Conservation (phyloP, 2,329 filamentous ascomycete species). For the Helotiales sp. region DNA sequence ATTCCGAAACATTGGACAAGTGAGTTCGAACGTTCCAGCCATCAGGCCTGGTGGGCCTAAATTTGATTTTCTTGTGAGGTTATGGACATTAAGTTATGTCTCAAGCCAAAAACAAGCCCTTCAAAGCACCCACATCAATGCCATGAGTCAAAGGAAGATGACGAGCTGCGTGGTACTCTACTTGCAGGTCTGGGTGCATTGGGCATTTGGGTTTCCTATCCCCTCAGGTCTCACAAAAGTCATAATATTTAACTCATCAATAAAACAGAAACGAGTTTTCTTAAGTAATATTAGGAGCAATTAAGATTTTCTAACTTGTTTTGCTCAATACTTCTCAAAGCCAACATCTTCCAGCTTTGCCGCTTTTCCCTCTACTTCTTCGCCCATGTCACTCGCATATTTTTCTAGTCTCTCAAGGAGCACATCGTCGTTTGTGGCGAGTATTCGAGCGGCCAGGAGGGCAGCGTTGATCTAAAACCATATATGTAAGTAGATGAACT, state of each 20-base stretch:
- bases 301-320: neutral
- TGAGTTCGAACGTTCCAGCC: neutral
- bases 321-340: slow-evolving; percentile 54
- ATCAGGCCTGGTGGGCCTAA: neutral
- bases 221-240: no score
- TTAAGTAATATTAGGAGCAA: no score
- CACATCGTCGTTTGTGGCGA: slow-evolving; percentile 62
- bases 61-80: neutral
- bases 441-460: slow-evolving; percentile 70
- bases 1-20: neutral
- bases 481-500: neutral
- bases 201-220: no score
- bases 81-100: no score
- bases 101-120: no score
- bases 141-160: no score
- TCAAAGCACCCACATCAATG: no score
- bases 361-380: slow-evolving; percentile 69
- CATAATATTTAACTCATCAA: no score
- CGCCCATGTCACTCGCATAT: slow-evolving; percentile 68
- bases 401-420: slow-evolving; percentile 62
- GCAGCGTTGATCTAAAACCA: slow-evolving; percentile 67
- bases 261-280: no score
- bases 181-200: no score
- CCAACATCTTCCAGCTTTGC: slow-evolving; percentile 59
- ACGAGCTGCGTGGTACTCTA: no score